A percentile compares a stretch with the other conserved stretches of the same genome.
Evolutionary conservation across 805 yeast species (phyloP).

Genomic region (Sungouiella blattae): DNA sequence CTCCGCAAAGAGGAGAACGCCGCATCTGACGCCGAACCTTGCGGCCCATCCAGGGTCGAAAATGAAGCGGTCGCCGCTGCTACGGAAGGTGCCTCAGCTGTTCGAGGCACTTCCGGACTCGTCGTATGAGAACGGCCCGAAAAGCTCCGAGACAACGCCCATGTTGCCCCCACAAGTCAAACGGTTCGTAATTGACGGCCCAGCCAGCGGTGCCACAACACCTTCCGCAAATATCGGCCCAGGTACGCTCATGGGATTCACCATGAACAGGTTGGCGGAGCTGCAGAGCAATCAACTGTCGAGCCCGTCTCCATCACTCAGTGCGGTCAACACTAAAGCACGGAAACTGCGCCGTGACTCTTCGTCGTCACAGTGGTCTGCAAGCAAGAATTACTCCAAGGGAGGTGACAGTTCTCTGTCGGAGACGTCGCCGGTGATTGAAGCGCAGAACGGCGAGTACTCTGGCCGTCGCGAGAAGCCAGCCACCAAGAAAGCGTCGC

Average conservation of each 20-base stretch:
- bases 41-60: constrained; percentile 22
- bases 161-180: constrained; percentile 40
- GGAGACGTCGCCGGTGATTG: constrained; percentile 17
- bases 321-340: background rate
- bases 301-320: constrained; percentile 1
- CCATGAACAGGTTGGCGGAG: constrained; percentile 43
- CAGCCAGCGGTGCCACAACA: constrained; percentile 9
- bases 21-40: constrained; percentile 42
- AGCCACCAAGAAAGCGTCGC: constrained; percentile 62
- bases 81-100: constrained; percentile 14
- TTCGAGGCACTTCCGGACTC: constrained; percentile 26
- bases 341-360: background rate
- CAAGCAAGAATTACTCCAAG: background rate
- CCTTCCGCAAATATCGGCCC: constrained; percentile 16
- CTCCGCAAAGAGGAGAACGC: constrained; percentile 37
- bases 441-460: constrained; percentile 5
- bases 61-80: constrained; percentile 34
- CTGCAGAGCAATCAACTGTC: constrained; percentile 15
- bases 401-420: constrained; percentile 13
- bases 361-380: background rate
- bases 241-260: constrained; percentile 43
- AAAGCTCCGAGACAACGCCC: constrained; percentile 18
- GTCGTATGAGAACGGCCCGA: constrained; percentile 4
- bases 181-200: constrained; percentile 20
- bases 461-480: constrained; percentile 31